Conservation (phyloP, 495 filamentous ascomycete genomes). For the Hypoxylon rickii region DNA sequence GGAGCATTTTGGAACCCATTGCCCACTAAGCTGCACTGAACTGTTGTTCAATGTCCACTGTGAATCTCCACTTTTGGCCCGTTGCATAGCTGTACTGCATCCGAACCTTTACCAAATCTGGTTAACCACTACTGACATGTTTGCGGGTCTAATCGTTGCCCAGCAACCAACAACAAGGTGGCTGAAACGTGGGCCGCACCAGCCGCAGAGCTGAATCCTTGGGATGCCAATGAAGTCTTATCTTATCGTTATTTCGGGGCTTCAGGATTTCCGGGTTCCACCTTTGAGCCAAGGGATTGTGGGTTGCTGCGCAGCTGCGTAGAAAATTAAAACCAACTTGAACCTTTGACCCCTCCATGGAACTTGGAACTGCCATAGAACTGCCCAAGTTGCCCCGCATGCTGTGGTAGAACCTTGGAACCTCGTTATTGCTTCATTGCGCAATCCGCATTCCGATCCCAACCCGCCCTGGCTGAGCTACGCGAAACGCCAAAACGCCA, state of each 20-base stretch:
- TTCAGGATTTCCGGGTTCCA: no score
- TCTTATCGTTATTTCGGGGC: slow-evolving; percentile 21
- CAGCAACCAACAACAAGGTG: slow-evolving; percentile 30
- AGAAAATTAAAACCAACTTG: no score
- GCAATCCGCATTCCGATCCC: slow-evolving; percentile 26
- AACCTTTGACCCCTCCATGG: slow-evolving; percentile 8
- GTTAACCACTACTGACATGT: slow-evolving; percentile 16
- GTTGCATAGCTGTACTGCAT: slow-evolving; percentile 28
- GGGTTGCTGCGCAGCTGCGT: no score
- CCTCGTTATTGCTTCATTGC: slow-evolving; percentile 18
- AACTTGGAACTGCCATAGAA: background rate
- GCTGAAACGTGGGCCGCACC: slow-evolving; percentile 29
- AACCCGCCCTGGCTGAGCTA: no score
- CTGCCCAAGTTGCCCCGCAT: background rate
- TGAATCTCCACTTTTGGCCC: slow-evolving; percentile 3
- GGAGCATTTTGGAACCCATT: no score
- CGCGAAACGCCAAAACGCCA: no score
- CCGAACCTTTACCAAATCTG: slow-evolving; percentile 27
- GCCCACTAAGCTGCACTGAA: no score
- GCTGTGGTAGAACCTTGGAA: background rate
- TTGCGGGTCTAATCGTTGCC: slow-evolving; percentile 32
- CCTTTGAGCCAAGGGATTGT: no score
- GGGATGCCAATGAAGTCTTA: slow-evolving; percentile 30
- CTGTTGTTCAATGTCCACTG: no score
- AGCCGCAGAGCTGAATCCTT: slow-evolving; percentile 30